phyloP scores from a whole-genome alignment of 2,329 filamentous ascomycete genomes.

The Colletotrichum cereale region DNA sequence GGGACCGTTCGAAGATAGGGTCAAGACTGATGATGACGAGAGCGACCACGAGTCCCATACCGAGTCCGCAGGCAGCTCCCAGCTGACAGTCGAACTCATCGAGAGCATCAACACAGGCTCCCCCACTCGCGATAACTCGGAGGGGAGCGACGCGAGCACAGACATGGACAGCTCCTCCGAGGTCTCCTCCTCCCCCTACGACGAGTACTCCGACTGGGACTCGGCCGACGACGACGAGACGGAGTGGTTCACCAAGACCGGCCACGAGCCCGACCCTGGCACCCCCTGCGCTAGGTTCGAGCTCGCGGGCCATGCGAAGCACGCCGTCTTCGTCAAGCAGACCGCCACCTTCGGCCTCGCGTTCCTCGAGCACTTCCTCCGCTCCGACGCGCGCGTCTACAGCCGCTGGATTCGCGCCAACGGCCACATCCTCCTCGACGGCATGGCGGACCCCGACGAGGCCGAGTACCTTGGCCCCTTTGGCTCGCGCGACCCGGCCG shows the following conservation, averaged over 20 bases:
- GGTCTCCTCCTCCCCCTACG: no score
- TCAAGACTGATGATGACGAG: not conserved
- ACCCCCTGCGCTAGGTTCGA: not conserved
- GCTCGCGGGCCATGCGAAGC: not conserved
- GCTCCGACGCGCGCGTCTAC: not conserved
- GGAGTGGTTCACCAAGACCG: not conserved
- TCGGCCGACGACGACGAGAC: not conserved
- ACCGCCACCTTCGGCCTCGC: slow-evolving; percentile 17
- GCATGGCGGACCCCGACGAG: not conserved
- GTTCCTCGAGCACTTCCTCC: not conserved
- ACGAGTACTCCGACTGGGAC: not conserved
- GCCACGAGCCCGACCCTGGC: not conserved
- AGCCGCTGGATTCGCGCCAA: not conserved
- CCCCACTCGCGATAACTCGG: not conserved
- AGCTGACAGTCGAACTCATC: not conserved
- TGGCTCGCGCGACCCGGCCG: not conserved
- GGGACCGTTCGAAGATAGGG: not conserved
- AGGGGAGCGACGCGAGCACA: not conserved
- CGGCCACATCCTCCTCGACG: not conserved
- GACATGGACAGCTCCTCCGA: no score
- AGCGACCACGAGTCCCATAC: not conserved
- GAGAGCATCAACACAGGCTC: not conserved
- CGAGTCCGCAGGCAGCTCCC: not conserved
- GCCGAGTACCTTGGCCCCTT: not conserved
- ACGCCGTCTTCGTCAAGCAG: slow-evolving; percentile 18